Percentiles rank a stretch among this genome's conserved stretches.
These are phyloP conservation scores for Meyerozyma guilliermondii DNA, from an alignment of 1,139 yeast species.

Conservation along the genomic window DNA sequence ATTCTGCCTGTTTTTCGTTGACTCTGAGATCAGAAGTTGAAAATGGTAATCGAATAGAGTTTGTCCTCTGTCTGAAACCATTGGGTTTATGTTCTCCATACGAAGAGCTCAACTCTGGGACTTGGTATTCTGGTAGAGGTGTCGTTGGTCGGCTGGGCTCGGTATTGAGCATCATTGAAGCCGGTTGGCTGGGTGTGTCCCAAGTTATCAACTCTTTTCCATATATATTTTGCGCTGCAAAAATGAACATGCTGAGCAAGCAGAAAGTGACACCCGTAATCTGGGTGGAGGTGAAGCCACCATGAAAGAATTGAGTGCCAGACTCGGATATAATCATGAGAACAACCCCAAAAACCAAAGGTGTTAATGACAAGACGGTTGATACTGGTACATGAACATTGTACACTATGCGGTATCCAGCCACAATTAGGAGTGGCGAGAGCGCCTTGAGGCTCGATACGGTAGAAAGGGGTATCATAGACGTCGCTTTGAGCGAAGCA, in stretches of 20 bases:
- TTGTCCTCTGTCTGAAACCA: slow-evolving; percentile 21
- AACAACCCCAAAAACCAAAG: slow-evolving; percentile 34
- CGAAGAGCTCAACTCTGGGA: slow-evolving; percentile 4
- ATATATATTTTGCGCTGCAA: slow-evolving; percentile 39
- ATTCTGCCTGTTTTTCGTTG: slow-evolving; percentile 19
- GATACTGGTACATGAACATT: slow-evolving; percentile 26
- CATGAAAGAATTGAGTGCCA: slow-evolving; percentile 3
- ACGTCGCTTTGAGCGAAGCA: slow-evolving; percentile 34
- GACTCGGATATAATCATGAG: slow-evolving; percentile 31
- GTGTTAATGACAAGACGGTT: slow-evolving; percentile 33
- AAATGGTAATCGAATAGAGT: slow-evolving; percentile 25
- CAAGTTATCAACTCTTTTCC: slow-evolving; percentile 39
- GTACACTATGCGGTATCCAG: slow-evolving; percentile 30
- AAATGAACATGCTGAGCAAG: slow-evolving; percentile 26
- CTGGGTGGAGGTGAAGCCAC: slow-evolving; percentile 16
- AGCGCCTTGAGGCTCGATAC: slow-evolving; percentile 38
- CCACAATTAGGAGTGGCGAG: slow-evolving; percentile 33
- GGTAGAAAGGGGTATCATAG: slow-evolving; percentile 35
- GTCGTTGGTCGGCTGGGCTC: slow-evolving; percentile 15
- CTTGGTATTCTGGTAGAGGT: slow-evolving; percentile 4
- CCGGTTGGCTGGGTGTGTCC: slow-evolving; percentile 21
- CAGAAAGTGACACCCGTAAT: slow-evolving; percentile 28
- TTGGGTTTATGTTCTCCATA: slow-evolving; percentile 4
- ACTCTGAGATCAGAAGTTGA: slow-evolving; percentile 30
- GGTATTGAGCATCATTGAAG: slow-evolving; percentile 26